These are phyloP conservation scores for Ligustrum vulgare DNA, from an alignment of 257 asterid species.

Conservation along the genomic window DNA sequence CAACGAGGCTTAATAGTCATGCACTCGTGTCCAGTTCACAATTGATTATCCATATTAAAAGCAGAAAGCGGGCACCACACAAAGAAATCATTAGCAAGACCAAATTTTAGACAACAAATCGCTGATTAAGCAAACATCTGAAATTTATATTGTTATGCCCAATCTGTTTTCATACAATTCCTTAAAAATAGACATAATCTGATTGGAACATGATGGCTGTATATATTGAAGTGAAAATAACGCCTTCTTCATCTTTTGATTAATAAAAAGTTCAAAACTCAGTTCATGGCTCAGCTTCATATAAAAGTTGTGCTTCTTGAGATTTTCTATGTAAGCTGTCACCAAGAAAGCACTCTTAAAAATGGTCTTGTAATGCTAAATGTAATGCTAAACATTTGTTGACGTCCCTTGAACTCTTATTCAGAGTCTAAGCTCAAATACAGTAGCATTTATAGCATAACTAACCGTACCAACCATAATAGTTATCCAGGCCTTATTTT, in stretches of 20 bases:
- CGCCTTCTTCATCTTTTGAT: not conserved
- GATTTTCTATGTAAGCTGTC: not conserved
- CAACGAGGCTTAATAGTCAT: not conserved
- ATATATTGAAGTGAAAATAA: not conserved
- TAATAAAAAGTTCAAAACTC: not conserved
- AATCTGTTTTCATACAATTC: not conserved
- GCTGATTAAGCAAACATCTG: not conserved
- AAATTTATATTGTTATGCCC: not conserved
- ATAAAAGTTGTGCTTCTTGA: not conserved
- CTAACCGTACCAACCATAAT: not conserved
- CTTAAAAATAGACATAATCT: not conserved
- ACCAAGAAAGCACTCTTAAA: not conserved
- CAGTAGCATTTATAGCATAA: not conserved
- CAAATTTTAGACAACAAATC: not conserved
- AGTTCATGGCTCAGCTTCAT: not conserved
- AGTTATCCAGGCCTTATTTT: not conserved
- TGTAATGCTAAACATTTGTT: not conserved
- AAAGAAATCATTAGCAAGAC: not conserved
- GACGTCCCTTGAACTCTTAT: not conserved
- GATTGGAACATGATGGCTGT: not conserved
- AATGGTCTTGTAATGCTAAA: not conserved
- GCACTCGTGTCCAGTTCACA: not conserved
- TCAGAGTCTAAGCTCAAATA: not conserved
- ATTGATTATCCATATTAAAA: not conserved
- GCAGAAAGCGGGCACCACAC: not conserved